Base-by-base conservation (phyloP, 202 grass and related monocot species). In the Alloteropsis angusta region DNA sequence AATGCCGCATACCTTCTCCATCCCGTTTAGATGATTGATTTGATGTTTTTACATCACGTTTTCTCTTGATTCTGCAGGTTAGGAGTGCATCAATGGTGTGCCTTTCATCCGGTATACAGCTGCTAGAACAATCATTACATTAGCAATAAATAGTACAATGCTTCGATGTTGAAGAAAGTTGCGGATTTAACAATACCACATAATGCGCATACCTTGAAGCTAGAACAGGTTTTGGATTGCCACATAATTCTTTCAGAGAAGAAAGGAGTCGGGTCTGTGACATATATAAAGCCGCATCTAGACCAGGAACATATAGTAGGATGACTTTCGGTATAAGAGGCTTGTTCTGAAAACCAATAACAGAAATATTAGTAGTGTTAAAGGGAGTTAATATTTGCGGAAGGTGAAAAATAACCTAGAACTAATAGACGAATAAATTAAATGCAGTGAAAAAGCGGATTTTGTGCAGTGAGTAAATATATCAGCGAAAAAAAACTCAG, bases 281-380 rank as follows among this genome's bases (percentile, higher is more conserved):
- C 95, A 98, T 93, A 71, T 95, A 98, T 43, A 98, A 85, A 65
- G 89, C 85, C 55, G 95, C 95, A 89, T 98, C 92, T 30, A 98
- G 85, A 49, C 95, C 95, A 78, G 95, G 95, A 81, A 98, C 76
- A 80, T 95, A 94, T 61, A 98, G 72, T 71, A 95, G 92, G 56
- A 89, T 32, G 65, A 93, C 92, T 82, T 95, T 98, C 9, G 80
- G 83, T 88, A 95, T 93, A 79, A 98, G 91, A 80, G 92, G 95
- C 72, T 95, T 98, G 82, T 98, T 98, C 95, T 98, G 89, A 71
- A 81, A 63, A 86, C 42, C 72, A 86, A 67, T 83, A 60, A 39
- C 1, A 83, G 26, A 43, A 14, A 65, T 59, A 83, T 14, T 57
- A 56, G 68, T 30, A 77, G 8, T 67, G 57, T 71, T 48, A 66